Base-by-base conservation (phyloP, 2,329 filamentous ascomycete species). In the Allantophomopsis cytisporea region DNA sequence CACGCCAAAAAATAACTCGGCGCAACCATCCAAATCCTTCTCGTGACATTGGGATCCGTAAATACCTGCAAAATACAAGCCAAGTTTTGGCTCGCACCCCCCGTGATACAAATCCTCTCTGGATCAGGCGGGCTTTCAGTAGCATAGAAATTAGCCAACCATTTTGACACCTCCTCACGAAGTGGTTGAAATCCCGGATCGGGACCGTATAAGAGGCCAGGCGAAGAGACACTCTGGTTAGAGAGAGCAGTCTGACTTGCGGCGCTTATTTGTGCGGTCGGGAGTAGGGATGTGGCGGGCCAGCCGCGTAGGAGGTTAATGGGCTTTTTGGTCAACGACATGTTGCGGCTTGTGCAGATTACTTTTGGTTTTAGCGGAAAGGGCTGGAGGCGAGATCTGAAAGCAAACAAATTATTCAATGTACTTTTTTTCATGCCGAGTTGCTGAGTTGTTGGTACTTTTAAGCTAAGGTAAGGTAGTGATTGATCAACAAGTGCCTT, bases 1-100 rank as follows among this genome's bases (percentile, higher is more conserved):
- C 83, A 87, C 0, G 79, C 83, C n/a, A 94, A 66, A 58, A 85
- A 83, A 55, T 94, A 94, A 36, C 80, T 81, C 4, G 88, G 88
- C 15, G 81, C 76, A 2, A 87, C 76, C 59, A 88, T 72, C 82
- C 84, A 94, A 8, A 94, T 67, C 47, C 75, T 75, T 35, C 71
- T 66, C 1, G 88, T 94, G 52, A 78, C 80, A 2, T 66, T 59
- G 1, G 84, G 82, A 55, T 94, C 88, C 0, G 85, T 83, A 53
- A 82, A 94, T 21, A 82, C 82, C 56, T 82, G 75, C 37, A 94
- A 62, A 4, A 94, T 62, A 51, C 76, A 82, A 0, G 82, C 85
- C 2, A 94, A 58, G 54, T 80, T 87, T 65, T 94, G 87, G 47
- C 77, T 84, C 3, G 88, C 88, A 13, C 88, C 88, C 35, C 87